Base-by-base conservation (phyloP, 164 flowering plant species). In the Chloranthus sessilifolius region DNA sequence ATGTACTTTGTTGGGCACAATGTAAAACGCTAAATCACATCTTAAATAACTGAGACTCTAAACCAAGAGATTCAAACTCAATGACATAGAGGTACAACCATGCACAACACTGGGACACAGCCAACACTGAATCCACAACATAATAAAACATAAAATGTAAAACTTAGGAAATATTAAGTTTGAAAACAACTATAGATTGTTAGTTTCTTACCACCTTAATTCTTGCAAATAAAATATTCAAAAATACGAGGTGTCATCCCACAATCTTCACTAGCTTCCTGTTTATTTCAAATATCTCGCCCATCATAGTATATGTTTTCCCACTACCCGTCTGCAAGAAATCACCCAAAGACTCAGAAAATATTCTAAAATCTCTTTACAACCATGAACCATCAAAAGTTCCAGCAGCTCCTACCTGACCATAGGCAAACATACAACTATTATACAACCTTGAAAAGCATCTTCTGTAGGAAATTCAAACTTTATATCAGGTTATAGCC, bases 291-390 rank as follows among this genome's bases (percentile, higher is more conserved):
- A 58, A 36, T 62, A 89, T 77, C 49, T 86, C 88, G 51, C 95
- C 97, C 92, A 89, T 80, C 97, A 89, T 89, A 4, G 97, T 89
- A 52, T 86, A 82, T 15, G 97, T 89, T 59, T 89, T 89, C 47
- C 97, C 97, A 72, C 97, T 86, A 25, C 97, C 97, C 4, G 97
- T 89, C 97, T 89, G 76, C 64, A 78, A 8, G n/a, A 65, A 37
- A 70, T 37, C 24, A 50, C 36, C 4, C 17, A 19, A 49, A 39
- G 29, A 27, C 35, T 19, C 27, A 56, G n/a, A 6, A 56, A 19
- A 47, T 31, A 16, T 5, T 27, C 23, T 36, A 35, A 4, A 43
- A 28, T 27, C 54, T 30, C 12, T n/a, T 41, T 22, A 24, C 29
- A 14, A n/a, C n/a, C n/a, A n/a, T n/a, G n/a, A n/a, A 44, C n/a